Conservation (phyloP, 805 yeast genomes). For the Saturnispora galanensis region DNA sequence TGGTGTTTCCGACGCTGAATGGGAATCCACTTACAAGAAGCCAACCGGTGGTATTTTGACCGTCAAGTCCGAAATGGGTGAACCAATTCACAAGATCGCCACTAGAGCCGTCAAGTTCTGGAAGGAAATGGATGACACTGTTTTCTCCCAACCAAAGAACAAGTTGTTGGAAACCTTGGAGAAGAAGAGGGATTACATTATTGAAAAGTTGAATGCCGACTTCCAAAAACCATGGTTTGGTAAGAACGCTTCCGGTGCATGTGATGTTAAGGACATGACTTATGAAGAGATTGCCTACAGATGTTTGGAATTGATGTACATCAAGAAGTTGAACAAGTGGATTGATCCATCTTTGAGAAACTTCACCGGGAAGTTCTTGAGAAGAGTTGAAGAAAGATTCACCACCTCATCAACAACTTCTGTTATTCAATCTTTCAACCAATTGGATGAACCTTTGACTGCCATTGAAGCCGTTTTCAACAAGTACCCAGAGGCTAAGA, state of each 20-base stretch:
- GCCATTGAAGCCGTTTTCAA: conserved; percentile 51
- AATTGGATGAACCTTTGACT: conserved; percentile 57
- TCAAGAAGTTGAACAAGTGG: conserved; percentile 74
- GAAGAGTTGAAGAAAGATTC: conserved; percentile 97
- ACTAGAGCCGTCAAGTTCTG: conserved; percentile 96
- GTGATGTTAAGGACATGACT: conserved; percentile 93
- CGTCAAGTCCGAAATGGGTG: conserved; percentile 98
- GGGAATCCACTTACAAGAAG: conserved; percentile 92
- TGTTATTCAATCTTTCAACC: conserved; percentile 61
- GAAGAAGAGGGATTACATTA: conserved; percentile 80
- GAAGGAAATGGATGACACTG: conserved; percentile 94
- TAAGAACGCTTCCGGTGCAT: conserved; percentile 59
- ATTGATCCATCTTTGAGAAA: conserved; percentile 78
- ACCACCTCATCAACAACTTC: conserved; percentile 49
- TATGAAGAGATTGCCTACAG: conserved; percentile 85
- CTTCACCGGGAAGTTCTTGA: conserved; percentile 75
- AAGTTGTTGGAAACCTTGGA: conserved; percentile 72
- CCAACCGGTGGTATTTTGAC: conserved; percentile 97
- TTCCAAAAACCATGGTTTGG: conserved; percentile 99
- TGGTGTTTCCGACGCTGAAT: conserved; percentile 79
- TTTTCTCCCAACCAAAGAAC: conserved; percentile 84
- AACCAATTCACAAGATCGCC: conserved; percentile 97
- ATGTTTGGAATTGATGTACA: conserved; percentile 80
- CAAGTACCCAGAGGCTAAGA: conserved; percentile 63
- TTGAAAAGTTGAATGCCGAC: conserved; percentile 79